These are phyloP conservation scores for Pyrenula massariospora DNA, from an alignment of 495 filamentous ascomycete species.

Conservation along the genomic window DNA sequence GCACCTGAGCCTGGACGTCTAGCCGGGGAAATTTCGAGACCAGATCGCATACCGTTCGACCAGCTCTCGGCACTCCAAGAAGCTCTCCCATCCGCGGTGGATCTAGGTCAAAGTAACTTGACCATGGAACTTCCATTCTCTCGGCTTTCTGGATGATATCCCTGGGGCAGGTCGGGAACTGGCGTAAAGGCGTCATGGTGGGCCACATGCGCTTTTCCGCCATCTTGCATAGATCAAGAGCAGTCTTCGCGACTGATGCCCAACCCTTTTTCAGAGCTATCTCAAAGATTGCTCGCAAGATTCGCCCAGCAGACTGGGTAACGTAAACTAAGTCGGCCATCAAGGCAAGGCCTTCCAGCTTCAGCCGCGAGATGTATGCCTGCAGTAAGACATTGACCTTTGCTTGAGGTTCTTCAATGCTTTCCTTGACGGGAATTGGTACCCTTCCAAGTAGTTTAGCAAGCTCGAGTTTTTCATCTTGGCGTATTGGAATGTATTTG, in stretches of 20 bases:
- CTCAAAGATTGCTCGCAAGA: conserved; percentile 91
- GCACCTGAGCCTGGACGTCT: conserved; percentile 82
- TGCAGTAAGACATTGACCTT: conserved; percentile 99
- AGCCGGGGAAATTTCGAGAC: conserved; percentile 89
- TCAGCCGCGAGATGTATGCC: conserved; percentile 90
- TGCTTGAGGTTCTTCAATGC: conserved; percentile 89
- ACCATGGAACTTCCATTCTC: conserved; percentile 88
- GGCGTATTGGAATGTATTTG: conserved; percentile 95
- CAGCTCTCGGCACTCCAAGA: conserved; percentile 82
- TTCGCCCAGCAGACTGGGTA: conserved; percentile 93
- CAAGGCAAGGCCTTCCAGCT: conserved; percentile 84
- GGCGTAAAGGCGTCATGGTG: conserved; percentile 89
- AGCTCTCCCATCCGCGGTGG: conserved; percentile 95
- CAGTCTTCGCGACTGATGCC: conserved; percentile 85
- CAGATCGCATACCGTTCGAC: conserved; percentile 70
- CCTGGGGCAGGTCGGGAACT: conserved; percentile 69
- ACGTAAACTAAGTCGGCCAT: conserved; percentile 99
- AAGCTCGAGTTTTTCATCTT: conserved; percentile 94
- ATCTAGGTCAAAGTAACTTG: conserved; percentile 88
- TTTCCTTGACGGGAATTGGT: conserved; percentile 93
- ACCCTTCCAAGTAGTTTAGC: conserved; percentile 83
- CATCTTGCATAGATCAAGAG: conserved; percentile 96
- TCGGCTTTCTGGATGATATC: conserved; percentile 90
- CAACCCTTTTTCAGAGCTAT: conserved; percentile 94
- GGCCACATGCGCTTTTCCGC: conserved; percentile 99